Conservation (phyloP, 2,329 filamentous ascomycete genomes). For the Trematosphaeria pertusa region DNA sequence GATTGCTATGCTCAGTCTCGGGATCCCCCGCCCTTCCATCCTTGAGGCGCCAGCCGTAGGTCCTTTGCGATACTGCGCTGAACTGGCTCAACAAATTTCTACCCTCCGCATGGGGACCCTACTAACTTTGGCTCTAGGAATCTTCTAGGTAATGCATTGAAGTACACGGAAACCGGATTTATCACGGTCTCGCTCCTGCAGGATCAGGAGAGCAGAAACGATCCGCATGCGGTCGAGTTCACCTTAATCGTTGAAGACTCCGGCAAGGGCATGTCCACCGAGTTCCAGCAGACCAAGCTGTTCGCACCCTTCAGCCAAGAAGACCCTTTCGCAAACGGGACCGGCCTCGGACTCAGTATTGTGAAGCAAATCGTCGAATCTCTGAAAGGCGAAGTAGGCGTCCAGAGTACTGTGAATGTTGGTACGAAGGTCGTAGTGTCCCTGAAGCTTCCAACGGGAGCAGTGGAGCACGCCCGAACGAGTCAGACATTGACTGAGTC, state of each 20-base stretch:
- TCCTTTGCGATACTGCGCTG: too few relatives aligned
- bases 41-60: too few relatives aligned
- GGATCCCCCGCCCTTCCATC: too few relatives aligned
- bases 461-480: constrained; percentile 15
- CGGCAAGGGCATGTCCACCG: constrained; percentile 44
- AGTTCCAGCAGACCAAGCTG: constrained; percentile 40
- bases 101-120: too few relatives aligned
- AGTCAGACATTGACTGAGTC: constrained; percentile 15
- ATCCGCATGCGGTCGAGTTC: constrained; percentile 25
- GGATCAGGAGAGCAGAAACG: constrained; percentile 8
- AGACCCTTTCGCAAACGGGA: constrained; percentile 41
- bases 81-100: too few relatives aligned
- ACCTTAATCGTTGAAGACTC: constrained; percentile 47
- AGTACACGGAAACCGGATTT: constrained; percentile 43
- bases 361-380: constrained; percentile 45
- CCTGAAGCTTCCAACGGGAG: constrained; percentile 25
- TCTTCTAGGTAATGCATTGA: constrained; percentile 44
- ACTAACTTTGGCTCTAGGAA: too few relatives aligned
- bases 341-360: constrained; percentile 44
- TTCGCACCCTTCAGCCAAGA: constrained; percentile 47
- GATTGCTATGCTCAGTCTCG: neutral
- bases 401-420: constrained; percentile 34
- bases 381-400: constrained; percentile 38
- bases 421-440: constrained; percentile 38
- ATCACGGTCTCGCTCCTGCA: constrained; percentile 35